Base-by-base conservation (phyloP, 441 rosid genomes). In the Dalechampia spathulata region DNA sequence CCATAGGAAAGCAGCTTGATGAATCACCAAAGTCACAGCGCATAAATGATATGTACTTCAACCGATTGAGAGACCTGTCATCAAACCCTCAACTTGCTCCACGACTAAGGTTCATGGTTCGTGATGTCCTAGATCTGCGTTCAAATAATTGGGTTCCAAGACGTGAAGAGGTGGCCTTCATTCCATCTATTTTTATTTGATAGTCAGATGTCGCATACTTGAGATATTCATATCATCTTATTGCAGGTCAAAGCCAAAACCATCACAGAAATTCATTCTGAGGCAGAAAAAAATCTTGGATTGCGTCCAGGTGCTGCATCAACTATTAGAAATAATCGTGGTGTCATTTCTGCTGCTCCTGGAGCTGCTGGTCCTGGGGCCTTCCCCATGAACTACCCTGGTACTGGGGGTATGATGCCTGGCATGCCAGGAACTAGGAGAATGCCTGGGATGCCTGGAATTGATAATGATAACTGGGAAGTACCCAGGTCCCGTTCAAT, bases 371-470 rank as follows among this genome's bases (percentile, higher is more conserved):
- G 83, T 16, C 73, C 86, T 42, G 82, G 80, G 20, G 81, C 74
- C 66, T 83, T 78, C 58, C 86, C 86, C 19, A 75, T 80, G 38
- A 71, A 64, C 57, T 79, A 88, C 54, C 98, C 67, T 64, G 98
- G 95, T 25, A 38, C 74, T 0, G 88, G 87, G 1, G 90, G 87
- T 25, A 69, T 75, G 84, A 78, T 91, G 79, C 98, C 86, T 40
- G 83, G 86, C 55, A 88, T 88, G 98, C 98, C 96, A 4, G 95
- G 96, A 52, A 51, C 79, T 17, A 76, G 95, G 72, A 88, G 85
- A 72, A 91, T 91, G 96, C 95, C 95, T 19, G 94, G 97, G 50
- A 80, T 81, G 86, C 95, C 89, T 20, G 98, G 85, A 47, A 74
- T 68, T 27, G 96, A 86, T 62, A 75, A 64, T 70, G 90, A 87